phyloP scores from a whole-genome alignment of 495 filamentous ascomycete species.

The Talaromyces proteolyticus region DNA sequence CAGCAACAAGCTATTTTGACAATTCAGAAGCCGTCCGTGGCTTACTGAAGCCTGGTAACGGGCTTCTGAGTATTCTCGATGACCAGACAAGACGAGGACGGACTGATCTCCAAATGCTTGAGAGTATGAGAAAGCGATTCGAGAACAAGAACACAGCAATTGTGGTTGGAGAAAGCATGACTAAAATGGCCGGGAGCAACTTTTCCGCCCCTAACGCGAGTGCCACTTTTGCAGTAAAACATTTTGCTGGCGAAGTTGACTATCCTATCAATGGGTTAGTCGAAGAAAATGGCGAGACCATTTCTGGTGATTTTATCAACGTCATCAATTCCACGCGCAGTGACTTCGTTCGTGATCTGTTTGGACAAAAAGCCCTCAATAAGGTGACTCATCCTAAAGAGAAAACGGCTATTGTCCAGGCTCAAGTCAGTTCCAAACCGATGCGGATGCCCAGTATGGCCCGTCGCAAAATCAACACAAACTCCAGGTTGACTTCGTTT shows the following conservation, averaged over 20 bases:
- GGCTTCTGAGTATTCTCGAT: conserved; percentile 86
- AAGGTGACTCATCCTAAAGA: conserved; percentile 89
- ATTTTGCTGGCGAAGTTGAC: conserved; percentile 96
- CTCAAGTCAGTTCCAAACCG: conserved; percentile 90
- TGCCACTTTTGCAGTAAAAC: conserved; percentile 81
- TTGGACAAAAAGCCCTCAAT: conserved; percentile 87
- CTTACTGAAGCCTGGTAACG: conserved; percentile 85
- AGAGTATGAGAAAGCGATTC: conserved; percentile 86
- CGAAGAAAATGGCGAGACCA: conserved; percentile 93
- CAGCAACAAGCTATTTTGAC: conserved; percentile 93
- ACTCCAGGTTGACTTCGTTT: conserved; percentile 33
- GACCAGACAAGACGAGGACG: conserved; percentile 88
- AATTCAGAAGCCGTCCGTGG: conserved; percentile 91
- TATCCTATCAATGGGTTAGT: conserved; percentile 79
- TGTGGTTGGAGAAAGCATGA: conserved; percentile 58
- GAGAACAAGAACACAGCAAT: conserved; percentile 92
- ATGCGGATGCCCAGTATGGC: conserved; percentile 90
- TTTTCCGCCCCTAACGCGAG: conserved; percentile 72
- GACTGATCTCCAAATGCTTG: conserved; percentile 82
- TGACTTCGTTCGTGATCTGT: conserved; percentile 81
- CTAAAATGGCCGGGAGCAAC: conserved; percentile 70
- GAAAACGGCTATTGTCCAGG: conserved; percentile 87
- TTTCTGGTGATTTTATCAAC: conserved; percentile 95
- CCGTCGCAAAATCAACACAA: conserved; percentile 55
- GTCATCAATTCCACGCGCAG: conserved; percentile 82